phyloP scores from a whole-genome alignment of 352 stramenopile species.

The Pilasporangium apinafurcum region DNA sequence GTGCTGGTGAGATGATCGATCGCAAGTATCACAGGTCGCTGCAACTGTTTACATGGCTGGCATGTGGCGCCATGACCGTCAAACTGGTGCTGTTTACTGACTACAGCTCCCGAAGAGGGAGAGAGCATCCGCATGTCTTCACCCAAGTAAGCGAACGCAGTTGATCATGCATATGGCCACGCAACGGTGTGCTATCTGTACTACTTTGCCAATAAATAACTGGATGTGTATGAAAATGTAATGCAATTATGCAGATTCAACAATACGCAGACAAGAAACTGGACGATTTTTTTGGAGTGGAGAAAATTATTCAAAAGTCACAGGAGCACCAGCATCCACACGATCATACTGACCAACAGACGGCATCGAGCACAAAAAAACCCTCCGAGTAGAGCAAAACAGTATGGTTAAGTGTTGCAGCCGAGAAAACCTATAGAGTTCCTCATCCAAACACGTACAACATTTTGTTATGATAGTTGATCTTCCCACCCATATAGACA shows the following conservation, averaged over 20 bases:
- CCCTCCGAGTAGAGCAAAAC: too few species aligned
- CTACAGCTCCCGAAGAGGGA: constrained; percentile 43
- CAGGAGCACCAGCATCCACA: not conserved
- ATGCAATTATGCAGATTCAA: constrained; percentile 32
- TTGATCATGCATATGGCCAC: not conserved
- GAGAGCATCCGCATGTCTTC: constrained; percentile 74
- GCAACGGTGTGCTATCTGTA: not conserved
- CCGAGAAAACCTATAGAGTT: too few species aligned
- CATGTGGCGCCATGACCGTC: constrained; percentile 69
- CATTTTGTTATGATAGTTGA: too few species aligned
- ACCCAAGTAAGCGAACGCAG: constrained; percentile 36
- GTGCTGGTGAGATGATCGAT: constrained; percentile 59
- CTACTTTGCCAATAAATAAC: constrained; percentile 4
- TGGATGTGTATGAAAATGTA: not conserved
- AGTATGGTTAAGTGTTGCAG: too few species aligned
- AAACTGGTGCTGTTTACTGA: constrained; percentile 87
- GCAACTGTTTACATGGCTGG: constrained; percentile 78
- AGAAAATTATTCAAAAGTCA: constrained; percentile 41
- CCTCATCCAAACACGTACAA: too few species aligned
- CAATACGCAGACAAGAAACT: constrained; percentile 75
- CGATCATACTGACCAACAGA: too few species aligned
- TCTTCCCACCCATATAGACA: too few species aligned
- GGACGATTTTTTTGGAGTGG: constrained; percentile 85
- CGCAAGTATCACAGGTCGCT: constrained; percentile 78
- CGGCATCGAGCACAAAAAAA: too few species aligned